Evolutionary conservation across 805 yeast species (phyloP).

Genomic region (Ogataea trehaloabstinens): DNA sequence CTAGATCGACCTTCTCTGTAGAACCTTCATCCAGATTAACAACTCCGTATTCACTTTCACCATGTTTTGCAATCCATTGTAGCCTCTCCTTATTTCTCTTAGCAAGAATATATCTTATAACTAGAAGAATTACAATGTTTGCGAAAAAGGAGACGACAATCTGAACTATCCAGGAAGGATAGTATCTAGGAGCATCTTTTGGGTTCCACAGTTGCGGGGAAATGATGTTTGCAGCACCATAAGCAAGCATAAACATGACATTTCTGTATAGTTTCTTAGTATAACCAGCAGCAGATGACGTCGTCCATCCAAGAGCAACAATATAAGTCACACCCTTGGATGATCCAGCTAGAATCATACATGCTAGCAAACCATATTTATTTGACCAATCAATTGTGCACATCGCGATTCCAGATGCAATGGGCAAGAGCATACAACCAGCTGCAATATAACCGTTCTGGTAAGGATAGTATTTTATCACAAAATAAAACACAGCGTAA

Average conservation of each 20-base stretch:
- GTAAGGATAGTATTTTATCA: slow-evolving; percentile 34
- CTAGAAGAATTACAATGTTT: slow-evolving; percentile 43
- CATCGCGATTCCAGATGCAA: slow-evolving; percentile 45
- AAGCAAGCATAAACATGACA: slow-evolving; percentile 46
- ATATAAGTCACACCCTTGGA: slow-evolving; percentile 32
- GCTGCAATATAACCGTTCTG: slow-evolving; percentile 32
- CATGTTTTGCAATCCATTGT: slow-evolving; percentile 13
- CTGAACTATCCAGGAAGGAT: slow-evolving; percentile 55
- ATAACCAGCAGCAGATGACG: slow-evolving; percentile 41
- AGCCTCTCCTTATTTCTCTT: slow-evolving; percentile 42
- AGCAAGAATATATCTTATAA: slow-evolving; percentile 44
- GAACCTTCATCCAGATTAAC: slow-evolving; percentile 17
- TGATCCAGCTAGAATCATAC: slow-evolving; percentile 45
- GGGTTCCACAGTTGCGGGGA: slow-evolving; percentile 57
- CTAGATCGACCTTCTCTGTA: slow-evolving; percentile 36
- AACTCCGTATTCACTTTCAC: slow-evolving; percentile 23
- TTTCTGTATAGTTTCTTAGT: slow-evolving; percentile 51
- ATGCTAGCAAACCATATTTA: slow-evolving; percentile 46
- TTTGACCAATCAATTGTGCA: slow-evolving; percentile 44
- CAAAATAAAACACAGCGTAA: slow-evolving; percentile 38
- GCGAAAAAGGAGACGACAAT: slow-evolving; percentile 48
- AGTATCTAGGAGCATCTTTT: slow-evolving; percentile 46
- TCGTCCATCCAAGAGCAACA: slow-evolving; percentile 24
- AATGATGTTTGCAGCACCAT: slow-evolving; percentile 48
- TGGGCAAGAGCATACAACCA: slow-evolving; percentile 25